Conservation (phyloP, 257 asterid species). For the Nyctanthes arbortristis region DNA sequence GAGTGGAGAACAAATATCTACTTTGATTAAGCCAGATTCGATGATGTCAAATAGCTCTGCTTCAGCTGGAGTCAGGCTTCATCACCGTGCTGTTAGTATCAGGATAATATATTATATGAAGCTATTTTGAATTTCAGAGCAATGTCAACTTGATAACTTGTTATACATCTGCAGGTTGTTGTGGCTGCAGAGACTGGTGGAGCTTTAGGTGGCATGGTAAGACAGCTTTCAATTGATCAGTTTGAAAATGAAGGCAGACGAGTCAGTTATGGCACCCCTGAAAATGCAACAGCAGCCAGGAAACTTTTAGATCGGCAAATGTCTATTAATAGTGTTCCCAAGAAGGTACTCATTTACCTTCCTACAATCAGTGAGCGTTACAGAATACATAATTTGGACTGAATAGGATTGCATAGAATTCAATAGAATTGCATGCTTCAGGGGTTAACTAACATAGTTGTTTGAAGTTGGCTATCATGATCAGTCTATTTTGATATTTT, state of each 20-base stretch:
- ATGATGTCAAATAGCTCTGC: conserved; percentile 52
- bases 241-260: conserved; percentile 82
- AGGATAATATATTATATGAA: no score
- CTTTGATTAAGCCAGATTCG: conserved; percentile 72
- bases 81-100: conserved; percentile 90
- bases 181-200: conserved; percentile 86
- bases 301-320: conserved; percentile 91
- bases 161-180: conserved; percentile 55
- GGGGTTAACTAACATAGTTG: neutral
- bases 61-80: conserved; percentile 84
- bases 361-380: conserved; percentile 1
- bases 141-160: no score
- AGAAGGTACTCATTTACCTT: conserved; percentile 55
- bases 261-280: conserved; percentile 94
- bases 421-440: neutral
- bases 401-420: neutral
- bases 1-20: conserved; percentile 79
- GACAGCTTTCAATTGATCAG: conserved; percentile 77
- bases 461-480: neutral
- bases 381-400: no score
- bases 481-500: neutral
- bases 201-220: conserved; percentile 81
- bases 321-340: conserved; percentile 89
- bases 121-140: neutral
- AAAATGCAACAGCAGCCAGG: conserved; percentile 95